A percentile compares a stretch with the other conserved stretches of the same genome.
Conservation (phyloP, 1,139 yeast species). For the Scheffersomyces lignicola region DNA sequence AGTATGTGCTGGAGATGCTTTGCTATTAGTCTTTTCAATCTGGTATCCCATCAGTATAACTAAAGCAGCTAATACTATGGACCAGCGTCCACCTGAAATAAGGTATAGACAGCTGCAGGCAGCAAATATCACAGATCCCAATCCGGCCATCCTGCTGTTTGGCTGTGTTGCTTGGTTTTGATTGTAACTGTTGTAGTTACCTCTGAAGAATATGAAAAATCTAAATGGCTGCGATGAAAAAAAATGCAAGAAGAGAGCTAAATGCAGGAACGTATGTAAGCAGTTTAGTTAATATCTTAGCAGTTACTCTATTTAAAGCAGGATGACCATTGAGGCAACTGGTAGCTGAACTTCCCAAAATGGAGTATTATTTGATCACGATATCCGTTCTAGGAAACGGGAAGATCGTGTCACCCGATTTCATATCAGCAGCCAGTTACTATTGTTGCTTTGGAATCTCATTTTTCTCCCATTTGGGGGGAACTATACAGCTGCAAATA, state of each 20-base stretch:
- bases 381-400: no score
- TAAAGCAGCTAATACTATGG: constrained; percentile 19
- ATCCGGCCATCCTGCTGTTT: constrained; percentile 4
- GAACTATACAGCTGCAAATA: no score
- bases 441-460: no score
- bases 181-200: not conserved
- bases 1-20: not conserved
- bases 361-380: no score
- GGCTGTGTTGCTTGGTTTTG: not conserved
- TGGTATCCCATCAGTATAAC: constrained; percentile 11
- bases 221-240: constrained; percentile 4
- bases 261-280: not conserved
- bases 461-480: no score
- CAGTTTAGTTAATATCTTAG: not conserved
- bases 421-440: no score
- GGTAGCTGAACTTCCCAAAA: no score
- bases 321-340: no score
- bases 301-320: no score
- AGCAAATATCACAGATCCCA: constrained; percentile 15
- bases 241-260: not conserved
- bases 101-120: constrained; percentile 21
- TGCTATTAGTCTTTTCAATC: constrained; percentile 5
- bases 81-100: constrained; percentile 26
- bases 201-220: not conserved
- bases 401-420: no score